Percentiles rank a stretch among this genome's conserved stretches.
Evolutionary conservation across 2,329 filamentous ascomycete species (phyloP).

Genomic region (Penicillium sp.): DNA sequence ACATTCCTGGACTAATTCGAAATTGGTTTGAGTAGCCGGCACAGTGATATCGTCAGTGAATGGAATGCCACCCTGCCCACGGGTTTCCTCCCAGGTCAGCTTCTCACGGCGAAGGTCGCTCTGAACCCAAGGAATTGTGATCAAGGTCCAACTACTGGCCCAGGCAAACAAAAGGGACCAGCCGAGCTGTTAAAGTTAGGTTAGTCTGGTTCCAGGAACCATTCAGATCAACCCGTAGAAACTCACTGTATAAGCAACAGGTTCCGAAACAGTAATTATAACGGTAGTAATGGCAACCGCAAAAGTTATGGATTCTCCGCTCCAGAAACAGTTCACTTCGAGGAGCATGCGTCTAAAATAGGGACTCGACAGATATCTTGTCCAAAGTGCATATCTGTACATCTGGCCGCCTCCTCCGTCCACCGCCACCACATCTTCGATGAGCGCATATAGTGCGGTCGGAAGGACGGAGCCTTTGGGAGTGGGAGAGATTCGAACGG

Average conservation of each 20-base stretch:
- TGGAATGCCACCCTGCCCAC: constrained; percentile 33
- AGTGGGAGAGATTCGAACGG: constrained; percentile 64
- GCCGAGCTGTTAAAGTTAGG: constrained; percentile 32
- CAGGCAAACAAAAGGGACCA: constrained; percentile 45
- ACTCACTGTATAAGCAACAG: constrained; percentile 49
- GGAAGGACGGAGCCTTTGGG: constrained; percentile 58
- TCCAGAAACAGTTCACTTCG: constrained; percentile 58
- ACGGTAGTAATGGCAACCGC: constrained; percentile 49
- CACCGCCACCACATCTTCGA: constrained; percentile 67
- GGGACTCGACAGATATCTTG: constrained; percentile 54
- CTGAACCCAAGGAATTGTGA: constrained; percentile 49
- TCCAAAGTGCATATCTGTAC: constrained; percentile 52
- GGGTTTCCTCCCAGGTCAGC: constrained; percentile 39
- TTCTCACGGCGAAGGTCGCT: constrained; percentile 46
- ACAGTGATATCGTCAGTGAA: constrained; percentile 40
- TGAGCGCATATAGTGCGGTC: constrained; percentile 62
- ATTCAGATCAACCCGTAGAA: background rate
- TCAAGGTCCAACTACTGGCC: constrained; percentile 43
- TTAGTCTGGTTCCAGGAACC: too few species aligned
- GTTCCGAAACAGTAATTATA: constrained; percentile 49
- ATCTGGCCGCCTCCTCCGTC: constrained; percentile 60
- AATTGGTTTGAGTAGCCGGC: constrained; percentile 37
- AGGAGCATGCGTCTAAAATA: constrained; percentile 55
- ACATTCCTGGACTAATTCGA: constrained; percentile 36
- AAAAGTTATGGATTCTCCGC: constrained; percentile 48